Conservation (phyloP, 768 basidiomycete species). For the Naganishia onofrii region DNA sequence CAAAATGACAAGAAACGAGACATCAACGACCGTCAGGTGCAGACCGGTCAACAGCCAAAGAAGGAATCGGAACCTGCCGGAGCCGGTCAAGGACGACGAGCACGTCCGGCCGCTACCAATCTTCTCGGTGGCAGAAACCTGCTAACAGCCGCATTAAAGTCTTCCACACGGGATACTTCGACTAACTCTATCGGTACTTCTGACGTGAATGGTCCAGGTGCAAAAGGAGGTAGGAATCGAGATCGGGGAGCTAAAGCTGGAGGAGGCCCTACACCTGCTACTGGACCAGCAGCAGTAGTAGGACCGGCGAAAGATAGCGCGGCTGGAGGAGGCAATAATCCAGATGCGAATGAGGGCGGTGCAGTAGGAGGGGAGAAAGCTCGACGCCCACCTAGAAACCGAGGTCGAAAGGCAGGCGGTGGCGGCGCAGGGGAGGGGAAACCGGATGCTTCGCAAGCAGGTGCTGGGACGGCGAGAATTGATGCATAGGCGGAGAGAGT, state of each 20-base stretch:
- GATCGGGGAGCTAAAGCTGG: background rate
- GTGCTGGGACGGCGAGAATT: background rate
- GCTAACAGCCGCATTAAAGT: constrained; percentile 7
- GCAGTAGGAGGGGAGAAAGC: background rate
- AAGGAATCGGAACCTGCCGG: background rate
- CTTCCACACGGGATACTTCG: constrained; percentile 3
- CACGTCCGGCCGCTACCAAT: background rate
- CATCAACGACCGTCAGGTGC: background rate
- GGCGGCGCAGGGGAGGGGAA: background rate
- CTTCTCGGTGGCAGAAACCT: background rate
- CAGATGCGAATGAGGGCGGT: background rate
- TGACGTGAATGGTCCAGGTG: background rate
- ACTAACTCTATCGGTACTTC: background rate
- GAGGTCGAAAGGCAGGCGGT: background rate
- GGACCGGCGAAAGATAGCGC: background rate
- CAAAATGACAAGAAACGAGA: background rate
- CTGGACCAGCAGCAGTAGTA: background rate
- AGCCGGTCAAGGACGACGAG: background rate
- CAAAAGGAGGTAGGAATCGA: background rate
- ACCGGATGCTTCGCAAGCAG: background rate
- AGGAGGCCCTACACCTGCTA: no score
- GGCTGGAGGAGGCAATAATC: background rate
- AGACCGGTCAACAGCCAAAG: background rate
- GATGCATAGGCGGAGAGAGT: background rate
- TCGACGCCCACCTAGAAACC: constrained; percentile 4